Conservation (phyloP, 768 basidiomycete genomes). For the Termitomyces sp. region DNA sequence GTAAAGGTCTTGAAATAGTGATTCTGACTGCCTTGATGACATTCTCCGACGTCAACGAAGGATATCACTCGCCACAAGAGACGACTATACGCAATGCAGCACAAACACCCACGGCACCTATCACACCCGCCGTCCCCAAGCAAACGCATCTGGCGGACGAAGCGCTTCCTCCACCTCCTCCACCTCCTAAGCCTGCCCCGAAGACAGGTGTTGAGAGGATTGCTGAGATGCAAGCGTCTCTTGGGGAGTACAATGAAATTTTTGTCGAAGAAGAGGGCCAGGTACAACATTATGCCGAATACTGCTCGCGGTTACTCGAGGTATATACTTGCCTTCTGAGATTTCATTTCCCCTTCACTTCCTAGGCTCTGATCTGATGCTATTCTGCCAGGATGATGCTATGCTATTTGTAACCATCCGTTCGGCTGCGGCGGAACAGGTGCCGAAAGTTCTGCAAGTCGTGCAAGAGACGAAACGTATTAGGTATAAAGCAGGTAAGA, state of each 20-base stretch:
- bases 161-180: constrained; percentile 31
- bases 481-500: constrained; percentile 65
- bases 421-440: constrained; percentile 55
- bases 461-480: constrained; percentile 79
- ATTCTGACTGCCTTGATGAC: constrained; percentile 72
- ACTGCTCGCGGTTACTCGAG: constrained; percentile 58
- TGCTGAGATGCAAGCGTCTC: constrained; percentile 61
- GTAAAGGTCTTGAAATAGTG: constrained; percentile 82
- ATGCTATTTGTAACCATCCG: constrained; percentile 76
- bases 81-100: constrained; percentile 1
- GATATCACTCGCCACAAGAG: constrained; percentile 33
- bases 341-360: neutral
- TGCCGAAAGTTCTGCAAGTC: constrained; percentile 74
- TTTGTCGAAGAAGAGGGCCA: constrained; percentile 61
- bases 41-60: constrained; percentile 67
- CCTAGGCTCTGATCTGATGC: neutral
- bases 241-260: constrained; percentile 74
- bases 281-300: constrained; percentile 62
- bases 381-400: constrained; percentile 55
- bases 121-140: neutral
- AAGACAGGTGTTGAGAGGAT: constrained; percentile 67
- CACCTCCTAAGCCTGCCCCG: constrained; percentile 57
- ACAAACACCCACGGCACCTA: neutral
- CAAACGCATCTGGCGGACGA: neutral
- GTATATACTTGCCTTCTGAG: constrained; percentile 38